These are phyloP conservation scores for Scytalidium sp. DNA, from an alignment of 2,329 filamentous ascomycete genomes.

Conservation along the genomic window DNA sequence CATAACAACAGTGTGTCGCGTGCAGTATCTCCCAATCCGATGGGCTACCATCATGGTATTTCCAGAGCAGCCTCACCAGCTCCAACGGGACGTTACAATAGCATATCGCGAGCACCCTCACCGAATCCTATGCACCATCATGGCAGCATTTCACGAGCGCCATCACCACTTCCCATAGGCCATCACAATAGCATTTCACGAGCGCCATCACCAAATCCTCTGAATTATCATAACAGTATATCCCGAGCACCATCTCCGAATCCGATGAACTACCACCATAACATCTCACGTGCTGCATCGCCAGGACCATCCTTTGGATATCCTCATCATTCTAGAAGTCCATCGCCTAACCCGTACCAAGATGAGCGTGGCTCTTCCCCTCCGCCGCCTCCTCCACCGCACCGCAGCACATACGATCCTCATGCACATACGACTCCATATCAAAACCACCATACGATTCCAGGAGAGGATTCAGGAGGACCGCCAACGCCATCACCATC, in stretches of 20 bases:
- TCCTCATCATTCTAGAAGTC: conserved; percentile 31
- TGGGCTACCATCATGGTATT: conserved; percentile 31
- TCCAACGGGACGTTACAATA: conserved; percentile 25
- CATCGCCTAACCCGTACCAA: conserved; percentile 34
- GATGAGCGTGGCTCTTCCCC: conserved; percentile 32
- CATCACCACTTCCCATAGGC: conserved; percentile 31
- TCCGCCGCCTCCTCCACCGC: conserved; percentile 79
- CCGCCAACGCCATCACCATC: conserved; percentile 64
- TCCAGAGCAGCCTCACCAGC: conserved; percentile 26
- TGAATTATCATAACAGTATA: conserved; percentile 25
- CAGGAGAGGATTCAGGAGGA: conserved; percentile 58
- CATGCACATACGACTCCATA: conserved; percentile 29
- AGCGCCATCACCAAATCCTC: conserved; percentile 36
- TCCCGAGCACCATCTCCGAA: conserved; percentile 18
- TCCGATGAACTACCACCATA: conserved; percentile 23
- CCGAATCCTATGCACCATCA: conserved; percentile 20
- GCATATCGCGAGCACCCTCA: conserved; percentile 33
- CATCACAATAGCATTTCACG: conserved; percentile 26
- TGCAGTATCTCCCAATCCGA: conserved; percentile 35
- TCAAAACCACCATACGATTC: conserved; percentile 49
- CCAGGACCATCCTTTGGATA: conserved; percentile 24
- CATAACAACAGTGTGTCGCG: conserved; percentile 26
- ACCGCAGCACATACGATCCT: conserved; percentile 57
- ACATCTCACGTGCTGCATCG: conserved; percentile 30
- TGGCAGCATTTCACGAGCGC: conserved; percentile 32